These are phyloP conservation scores for Stentor coeruleus DNA, from an alignment of 73 alveolate species.

Conservation along the genomic window DNA sequence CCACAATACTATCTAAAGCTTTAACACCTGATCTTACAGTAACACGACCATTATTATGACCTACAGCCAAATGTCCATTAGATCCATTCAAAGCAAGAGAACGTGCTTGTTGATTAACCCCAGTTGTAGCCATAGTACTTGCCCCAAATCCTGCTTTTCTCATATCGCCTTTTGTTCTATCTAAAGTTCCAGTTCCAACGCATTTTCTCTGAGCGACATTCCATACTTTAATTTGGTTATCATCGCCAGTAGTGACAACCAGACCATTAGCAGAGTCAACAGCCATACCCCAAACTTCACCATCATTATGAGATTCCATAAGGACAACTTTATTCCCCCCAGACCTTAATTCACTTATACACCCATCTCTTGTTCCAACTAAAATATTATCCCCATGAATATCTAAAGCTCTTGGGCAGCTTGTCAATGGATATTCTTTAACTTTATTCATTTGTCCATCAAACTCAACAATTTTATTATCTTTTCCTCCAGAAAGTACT, in stretches of 20 bases:
- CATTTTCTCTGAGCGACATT: constrained; percentile 39
- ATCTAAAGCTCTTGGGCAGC: constrained; percentile 79
- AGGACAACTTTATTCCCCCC: constrained; percentile 34
- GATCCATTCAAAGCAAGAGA: constrained; percentile 64
- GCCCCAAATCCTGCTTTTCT: constrained; percentile 61
- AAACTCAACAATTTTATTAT: constrained; percentile 38
- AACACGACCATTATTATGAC: constrained; percentile 78
- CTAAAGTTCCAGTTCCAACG: constrained; percentile 43
- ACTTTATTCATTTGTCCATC: constrained; percentile 30
- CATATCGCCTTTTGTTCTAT: constrained; percentile 34
- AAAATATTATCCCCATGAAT: constrained; percentile 63
- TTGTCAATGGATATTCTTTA: constrained; percentile 36
- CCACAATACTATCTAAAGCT: constrained; percentile 39
- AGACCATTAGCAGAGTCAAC: constrained; percentile 50
- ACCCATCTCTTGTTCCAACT: constrained; percentile 91
- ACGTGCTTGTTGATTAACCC: constrained; percentile 65
- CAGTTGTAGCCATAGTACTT: constrained; percentile 50
- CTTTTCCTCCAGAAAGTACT: constrained; percentile 66
- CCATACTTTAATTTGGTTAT: constrained; percentile 65
- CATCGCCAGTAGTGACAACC: constrained; percentile 88
- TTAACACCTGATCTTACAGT: constrained; percentile 39
- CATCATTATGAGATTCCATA: constrained; percentile 76
- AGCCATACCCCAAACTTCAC: constrained; percentile 92
- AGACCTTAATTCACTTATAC: constrained; percentile 52
- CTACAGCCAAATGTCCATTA: constrained; percentile 81